Evolutionary conservation across 2,329 filamentous ascomycete species (phyloP).

Genomic region (Talaromyces verruculosus): DNA sequence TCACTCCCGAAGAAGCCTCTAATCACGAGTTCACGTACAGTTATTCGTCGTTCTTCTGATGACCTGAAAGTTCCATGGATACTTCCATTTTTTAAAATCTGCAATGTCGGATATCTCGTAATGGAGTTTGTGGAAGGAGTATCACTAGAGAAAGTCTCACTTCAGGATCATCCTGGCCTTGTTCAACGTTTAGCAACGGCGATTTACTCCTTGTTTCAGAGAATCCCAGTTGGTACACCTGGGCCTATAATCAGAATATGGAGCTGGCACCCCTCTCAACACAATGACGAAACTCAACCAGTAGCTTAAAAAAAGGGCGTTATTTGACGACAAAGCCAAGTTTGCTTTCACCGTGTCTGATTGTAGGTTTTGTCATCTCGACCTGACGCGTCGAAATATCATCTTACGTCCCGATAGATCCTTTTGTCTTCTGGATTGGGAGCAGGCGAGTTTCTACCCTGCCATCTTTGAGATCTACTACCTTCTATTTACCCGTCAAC

Average conservation of each 20-base stretch:
- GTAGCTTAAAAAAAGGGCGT: not conserved
- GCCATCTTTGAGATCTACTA: not conserved
- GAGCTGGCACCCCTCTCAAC: not conserved
- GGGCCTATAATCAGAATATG: not conserved
- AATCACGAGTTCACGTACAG: constrained; percentile 1
- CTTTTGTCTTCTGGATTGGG: not conserved
- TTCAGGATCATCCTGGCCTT: not conserved
- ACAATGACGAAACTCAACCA: not conserved
- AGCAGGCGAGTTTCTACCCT: not conserved
- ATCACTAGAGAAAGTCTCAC: not conserved
- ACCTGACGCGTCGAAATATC: not conserved
- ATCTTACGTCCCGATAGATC: not conserved
- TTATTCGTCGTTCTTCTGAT: not conserved
- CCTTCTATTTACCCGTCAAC: not conserved
- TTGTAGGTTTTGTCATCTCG: not conserved
- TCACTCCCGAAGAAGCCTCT: constrained; percentile 7
- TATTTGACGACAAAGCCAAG: not conserved
- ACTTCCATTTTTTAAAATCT: not conserved
- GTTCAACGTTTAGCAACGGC: not conserved
- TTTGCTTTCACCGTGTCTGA: not conserved
- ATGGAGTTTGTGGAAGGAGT: not conserved
- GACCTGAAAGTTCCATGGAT: not conserved
- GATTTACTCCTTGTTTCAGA: not conserved
- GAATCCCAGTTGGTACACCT: not conserved
- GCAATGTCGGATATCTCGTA: not conserved